Evolutionary conservation across 139 green algal genomes (phyloP), one percentile per base, ranked within the genome.

Genomic region (Tetraselmis striata): DNA sequence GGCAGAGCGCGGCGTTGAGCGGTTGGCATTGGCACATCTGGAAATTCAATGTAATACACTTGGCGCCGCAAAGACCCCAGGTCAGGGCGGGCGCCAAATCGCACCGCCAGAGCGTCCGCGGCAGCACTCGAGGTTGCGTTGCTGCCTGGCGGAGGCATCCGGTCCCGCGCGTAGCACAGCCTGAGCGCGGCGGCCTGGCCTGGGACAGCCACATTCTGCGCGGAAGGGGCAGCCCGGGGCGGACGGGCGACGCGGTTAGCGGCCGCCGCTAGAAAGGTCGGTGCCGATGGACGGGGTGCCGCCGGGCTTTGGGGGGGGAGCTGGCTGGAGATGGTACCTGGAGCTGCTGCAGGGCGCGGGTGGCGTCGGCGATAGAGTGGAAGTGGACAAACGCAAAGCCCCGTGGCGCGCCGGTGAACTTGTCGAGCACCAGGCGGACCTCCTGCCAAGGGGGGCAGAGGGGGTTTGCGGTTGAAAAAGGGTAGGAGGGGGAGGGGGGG

Each of bases 361-460:
- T 77, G 25, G 90, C 87, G 30, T 90, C 83, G 30, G 84, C 81
- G 5, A 91, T 77, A 30, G 23, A 90, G 82, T 74, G 30, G 25
- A 93, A 91, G 31, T 94, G 82, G 29, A 93, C 83, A 82, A 92
- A 92, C 11, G 85, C 87, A 80, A 91, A 93, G 32, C 90, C 90
- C 18, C 91, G 83, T 1, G 88, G 90, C 23, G 81, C 85, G 2
- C 90, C 89, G 0, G 88, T 95, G 75, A 82, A 88, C 58, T 91
- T 92, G 85, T 96, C 91, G 28, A 85, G 79, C 80, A 96, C 85
- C 29, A 96, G 59, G 32, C 93, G 87, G 79, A 96, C 85, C 31
- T 94, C 92, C 24, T 30, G 22, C 76, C 22, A 2, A 30, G n/a
- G n/a, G n/a, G n/a, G n/a, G n/a, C n/a, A n/a, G n/a, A n/a, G n/a